A percentile compares a stretch with the other conserved stretches of the same genome.
Conservation (phyloP, 192 early-diverging fungal species). For the Linnemannia hyalina region DNA sequence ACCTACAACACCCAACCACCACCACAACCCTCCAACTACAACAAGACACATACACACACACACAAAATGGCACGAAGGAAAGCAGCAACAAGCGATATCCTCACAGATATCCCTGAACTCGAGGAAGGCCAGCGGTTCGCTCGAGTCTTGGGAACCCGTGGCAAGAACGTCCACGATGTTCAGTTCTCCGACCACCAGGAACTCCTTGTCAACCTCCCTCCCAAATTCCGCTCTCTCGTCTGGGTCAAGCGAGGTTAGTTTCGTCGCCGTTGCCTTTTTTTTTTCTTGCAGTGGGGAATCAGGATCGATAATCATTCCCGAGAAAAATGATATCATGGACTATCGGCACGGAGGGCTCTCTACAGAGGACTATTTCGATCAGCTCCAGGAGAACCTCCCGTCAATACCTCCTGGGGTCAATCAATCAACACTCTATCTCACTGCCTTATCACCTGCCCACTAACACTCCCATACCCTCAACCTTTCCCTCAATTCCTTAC, state of each 20-base stretch:
- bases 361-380: too few relatives aligned
- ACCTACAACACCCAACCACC: neutral
- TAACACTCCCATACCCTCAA: neutral
- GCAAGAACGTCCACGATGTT: constrained; percentile 81
- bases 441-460: neutral
- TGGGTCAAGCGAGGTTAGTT: constrained; percentile 85
- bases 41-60: neutral
- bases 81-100: constrained; percentile 47
- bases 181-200: constrained; percentile 64
- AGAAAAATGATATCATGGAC: too few relatives aligned
- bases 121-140: constrained; percentile 65
- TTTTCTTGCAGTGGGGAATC: neutral
- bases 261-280: neutral
- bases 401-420: too few relatives aligned
- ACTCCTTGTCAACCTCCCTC: constrained; percentile 78
- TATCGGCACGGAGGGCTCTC: too few relatives aligned
- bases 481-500: neutral
- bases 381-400: too few relatives aligned
- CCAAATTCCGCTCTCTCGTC: constrained; percentile 82
- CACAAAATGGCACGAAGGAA: constrained; percentile 51
- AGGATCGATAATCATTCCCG: too few relatives aligned
- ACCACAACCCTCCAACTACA: neutral
- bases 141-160: constrained; percentile 73
- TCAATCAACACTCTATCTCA: neutral
- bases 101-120: constrained; percentile 43